These are phyloP conservation scores for Cyclotella choctawhatcheeana DNA, from an alignment of 108 stramenopile species.

Conservation along the genomic window DNA sequence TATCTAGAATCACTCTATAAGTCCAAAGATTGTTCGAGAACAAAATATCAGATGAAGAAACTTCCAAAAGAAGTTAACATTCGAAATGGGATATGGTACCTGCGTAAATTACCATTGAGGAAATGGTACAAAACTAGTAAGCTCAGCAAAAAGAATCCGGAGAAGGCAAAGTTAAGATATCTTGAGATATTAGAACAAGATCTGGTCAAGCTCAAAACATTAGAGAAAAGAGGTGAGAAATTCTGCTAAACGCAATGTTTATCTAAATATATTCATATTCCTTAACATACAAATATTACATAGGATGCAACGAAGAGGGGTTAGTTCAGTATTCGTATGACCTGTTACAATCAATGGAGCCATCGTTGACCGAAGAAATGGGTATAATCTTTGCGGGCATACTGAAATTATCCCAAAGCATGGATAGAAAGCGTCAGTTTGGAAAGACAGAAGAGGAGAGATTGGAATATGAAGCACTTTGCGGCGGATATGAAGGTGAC, in stretches of 20 bases:
- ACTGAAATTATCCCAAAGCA: constrained; percentile 8
- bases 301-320: constrained; percentile 18
- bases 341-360: background rate
- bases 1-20: constrained; percentile 23
- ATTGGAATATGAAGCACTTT: constrained; percentile 36
- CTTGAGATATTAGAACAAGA: constrained; percentile 6
- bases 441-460: constrained; percentile 9
- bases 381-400: constrained; percentile 14
- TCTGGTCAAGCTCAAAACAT: constrained; percentile 18
- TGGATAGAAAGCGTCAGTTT: constrained; percentile 29
- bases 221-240: constrained; percentile 21
- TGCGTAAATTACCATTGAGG: constrained; percentile 15
- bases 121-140: constrained; percentile 14
- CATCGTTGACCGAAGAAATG: constrained; percentile 16
- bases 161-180: constrained; percentile 24
- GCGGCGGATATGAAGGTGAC: constrained; percentile 38
- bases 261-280: no score
- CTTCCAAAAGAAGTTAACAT: constrained; percentile 19
- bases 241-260: no score
- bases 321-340: constrained; percentile 8
- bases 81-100: constrained; percentile 6
- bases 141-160: constrained; percentile 18
- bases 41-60: constrained; percentile 22
- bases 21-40: constrained; percentile 26
- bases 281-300: no score